A percentile compares a stretch with the other conserved stretches of the same genome.
phyloP scores from a whole-genome alignment of 2,329 filamentous ascomycete genomes.

The Escovopsis sp. region DNA sequence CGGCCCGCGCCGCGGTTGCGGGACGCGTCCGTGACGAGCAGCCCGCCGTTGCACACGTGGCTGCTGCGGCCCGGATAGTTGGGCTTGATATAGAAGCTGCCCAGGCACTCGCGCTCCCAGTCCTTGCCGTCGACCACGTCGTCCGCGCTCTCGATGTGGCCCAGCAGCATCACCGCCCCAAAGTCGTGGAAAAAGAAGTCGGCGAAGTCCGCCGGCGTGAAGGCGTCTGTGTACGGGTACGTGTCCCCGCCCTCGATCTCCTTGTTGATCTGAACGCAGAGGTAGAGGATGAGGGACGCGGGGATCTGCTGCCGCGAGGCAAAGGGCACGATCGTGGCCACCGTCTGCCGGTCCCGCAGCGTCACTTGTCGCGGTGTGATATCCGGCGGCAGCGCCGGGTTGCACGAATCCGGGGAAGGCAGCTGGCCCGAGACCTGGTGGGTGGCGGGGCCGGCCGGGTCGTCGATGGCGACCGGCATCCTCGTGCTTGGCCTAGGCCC shows the following conservation, averaged over 20 bases:
- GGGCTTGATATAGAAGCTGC: conserved; percentile 87
- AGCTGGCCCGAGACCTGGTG: conserved; percentile 51
- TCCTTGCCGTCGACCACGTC: conserved; percentile 46
- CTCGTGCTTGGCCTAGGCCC: too few relatives aligned
- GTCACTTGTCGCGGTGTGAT: conserved; percentile 65
- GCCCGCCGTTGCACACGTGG: conserved; percentile 78
- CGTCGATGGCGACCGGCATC: conserved; percentile 69
- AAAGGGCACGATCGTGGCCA: conserved; percentile 73
- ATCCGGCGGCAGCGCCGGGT: conserved; percentile 48
- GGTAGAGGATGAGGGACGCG: conserved; percentile 54
- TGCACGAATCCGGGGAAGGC: conserved; percentile 47
- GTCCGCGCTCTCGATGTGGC: conserved; percentile 49
- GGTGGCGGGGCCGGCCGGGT: conserved; percentile 55
- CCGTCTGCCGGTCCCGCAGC: conserved; percentile 67
- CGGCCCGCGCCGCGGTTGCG: conserved; percentile 61
- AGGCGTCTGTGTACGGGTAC: conserved; percentile 70
- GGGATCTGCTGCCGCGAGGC: conserved; percentile 65
- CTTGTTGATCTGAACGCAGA: conserved; percentile 72
- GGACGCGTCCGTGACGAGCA: conserved; percentile 57
- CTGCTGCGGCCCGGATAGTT: conserved; percentile 86
- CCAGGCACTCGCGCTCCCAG: conserved; percentile 69
- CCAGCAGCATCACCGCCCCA: conserved; percentile 72
- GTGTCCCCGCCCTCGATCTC: conserved; percentile 88
- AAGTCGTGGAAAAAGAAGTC: conserved; percentile 88
- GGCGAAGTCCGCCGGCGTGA: conserved; percentile 60